Conservation (phyloP, 169 alveolate species). For the Cyclospora cayetanensis region DNA sequence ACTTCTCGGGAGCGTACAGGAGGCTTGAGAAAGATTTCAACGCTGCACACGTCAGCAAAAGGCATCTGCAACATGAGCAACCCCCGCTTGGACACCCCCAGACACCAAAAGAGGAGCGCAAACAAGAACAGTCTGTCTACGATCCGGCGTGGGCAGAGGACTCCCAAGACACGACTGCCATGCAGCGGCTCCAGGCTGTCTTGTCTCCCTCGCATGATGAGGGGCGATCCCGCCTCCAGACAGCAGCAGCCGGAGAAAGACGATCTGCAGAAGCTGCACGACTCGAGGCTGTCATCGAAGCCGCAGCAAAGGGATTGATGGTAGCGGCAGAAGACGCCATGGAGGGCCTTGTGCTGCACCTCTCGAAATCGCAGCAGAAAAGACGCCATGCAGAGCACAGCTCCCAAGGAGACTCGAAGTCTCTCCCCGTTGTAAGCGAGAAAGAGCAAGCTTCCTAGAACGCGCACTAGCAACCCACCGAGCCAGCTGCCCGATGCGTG, state of each 20-base stretch:
- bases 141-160: neutral
- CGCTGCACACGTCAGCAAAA: neutral
- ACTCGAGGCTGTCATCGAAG: neutral
- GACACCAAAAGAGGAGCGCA: neutral
- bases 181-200: neutral
- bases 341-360: neutral
- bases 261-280: constrained; percentile 28
- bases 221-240: neutral
- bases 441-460: neutral
- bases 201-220: neutral
- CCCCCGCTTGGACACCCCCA: neutral
- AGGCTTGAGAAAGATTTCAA: neutral
- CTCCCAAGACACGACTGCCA: neutral
- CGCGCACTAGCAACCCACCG: neutral
- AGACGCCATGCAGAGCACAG: neutral
- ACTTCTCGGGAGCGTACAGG: constrained; percentile 2
- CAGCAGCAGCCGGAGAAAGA: constrained; percentile 44
- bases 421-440: neutral
- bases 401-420: neutral
- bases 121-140: neutral
- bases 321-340: neutral
- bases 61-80: neutral
- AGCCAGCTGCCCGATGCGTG: neutral
- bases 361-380: neutral
- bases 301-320: constrained; percentile 27